These are phyloP conservation scores for Eimeria brunetti DNA, from an alignment of 169 alveolate species.

Conservation along the genomic window DNA sequence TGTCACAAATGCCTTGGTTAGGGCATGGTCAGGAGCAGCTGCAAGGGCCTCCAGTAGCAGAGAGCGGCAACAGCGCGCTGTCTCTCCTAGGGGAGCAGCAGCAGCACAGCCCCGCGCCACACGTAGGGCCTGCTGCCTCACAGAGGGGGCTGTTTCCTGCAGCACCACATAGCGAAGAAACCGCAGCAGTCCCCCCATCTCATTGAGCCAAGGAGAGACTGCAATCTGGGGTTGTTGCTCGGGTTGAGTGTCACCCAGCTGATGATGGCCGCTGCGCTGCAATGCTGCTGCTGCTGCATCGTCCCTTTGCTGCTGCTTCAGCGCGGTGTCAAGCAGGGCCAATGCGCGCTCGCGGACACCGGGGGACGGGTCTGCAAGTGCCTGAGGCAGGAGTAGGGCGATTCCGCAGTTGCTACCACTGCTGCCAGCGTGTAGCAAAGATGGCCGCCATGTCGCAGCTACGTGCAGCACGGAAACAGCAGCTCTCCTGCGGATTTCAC, in stretches of 20 bases:
- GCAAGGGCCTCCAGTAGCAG: slow-evolving; percentile 58
- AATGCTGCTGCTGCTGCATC: slow-evolving; percentile 25
- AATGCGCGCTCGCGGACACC: slow-evolving; percentile 59
- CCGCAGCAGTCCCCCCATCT: slow-evolving; percentile 64
- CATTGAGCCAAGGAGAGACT: slow-evolving; percentile 50
- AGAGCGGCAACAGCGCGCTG: slow-evolving; percentile 64
- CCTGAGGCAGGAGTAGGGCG: slow-evolving; percentile 53
- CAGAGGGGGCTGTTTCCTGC: slow-evolving; percentile 68
- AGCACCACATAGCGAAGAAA: slow-evolving; percentile 51
- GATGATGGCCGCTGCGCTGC: slow-evolving; percentile 42
- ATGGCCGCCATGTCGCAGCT: slow-evolving; percentile 54
- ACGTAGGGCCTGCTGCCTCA: slow-evolving; percentile 67
- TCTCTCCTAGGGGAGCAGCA: slow-evolving; percentile 61
- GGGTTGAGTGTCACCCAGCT: slow-evolving; percentile 2
- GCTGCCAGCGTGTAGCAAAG: slow-evolving; percentile 51
- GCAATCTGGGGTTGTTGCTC: slow-evolving; percentile 24
- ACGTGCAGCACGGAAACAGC: slow-evolving; percentile 56
- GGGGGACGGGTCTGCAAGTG: slow-evolving; percentile 57
- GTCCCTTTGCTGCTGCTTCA: slow-evolving; percentile 50
- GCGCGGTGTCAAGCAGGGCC: slow-evolving; percentile 63
- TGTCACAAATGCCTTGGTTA: slow-evolving; percentile 43
- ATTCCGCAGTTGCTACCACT: slow-evolving; percentile 22
- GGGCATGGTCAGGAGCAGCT: slow-evolving; percentile 59
- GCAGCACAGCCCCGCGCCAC: slow-evolving; percentile 68
- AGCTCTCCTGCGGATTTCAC: slow-evolving; percentile 46